Conservation (phyloP, 2,329 filamentous ascomycete species). For the Leptographium radiaticola region DNA sequence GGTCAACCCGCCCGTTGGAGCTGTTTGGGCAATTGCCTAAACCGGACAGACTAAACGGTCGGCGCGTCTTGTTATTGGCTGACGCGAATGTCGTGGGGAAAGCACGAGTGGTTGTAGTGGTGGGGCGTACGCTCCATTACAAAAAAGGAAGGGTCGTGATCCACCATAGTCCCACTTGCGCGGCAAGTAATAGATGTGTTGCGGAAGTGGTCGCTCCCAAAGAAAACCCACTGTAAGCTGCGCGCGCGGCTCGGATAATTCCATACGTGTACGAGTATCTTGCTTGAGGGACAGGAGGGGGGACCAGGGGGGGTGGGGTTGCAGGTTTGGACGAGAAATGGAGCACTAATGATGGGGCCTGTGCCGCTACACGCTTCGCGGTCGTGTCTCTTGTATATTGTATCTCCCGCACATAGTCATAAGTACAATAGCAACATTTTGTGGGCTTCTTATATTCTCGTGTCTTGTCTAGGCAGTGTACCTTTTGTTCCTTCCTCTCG, state of each 20-base stretch:
- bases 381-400: constrained; percentile 9
- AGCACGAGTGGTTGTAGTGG: constrained; percentile 4
- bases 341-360: constrained; percentile 3
- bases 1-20: constrained; percentile 7
- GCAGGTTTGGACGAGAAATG: constrained; percentile 8
- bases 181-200: neutral
- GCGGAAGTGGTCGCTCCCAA: neutral
- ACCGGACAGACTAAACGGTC: constrained; percentile 5
- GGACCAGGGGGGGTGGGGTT: neutral
- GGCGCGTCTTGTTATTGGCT: constrained; percentile 13
- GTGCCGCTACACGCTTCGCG: constrained; percentile 11
- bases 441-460: constrained; percentile 9
- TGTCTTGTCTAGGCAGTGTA: constrained; percentile 7
- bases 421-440: constrained; percentile 4
- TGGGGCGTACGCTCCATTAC: constrained; percentile 6
- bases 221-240: neutral
- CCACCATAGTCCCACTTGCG: neutral
- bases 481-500: neutral
- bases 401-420: neutral
- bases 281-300: neutral
- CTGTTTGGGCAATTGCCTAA: constrained; percentile 12
- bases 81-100: constrained; percentile 8
- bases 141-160: constrained; percentile 1
- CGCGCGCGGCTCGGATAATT: neutral
- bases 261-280: neutral